Base-by-base conservation (phyloP, 768 basidiomycete genomes). In the Rhizopogon vulgaris region DNA sequence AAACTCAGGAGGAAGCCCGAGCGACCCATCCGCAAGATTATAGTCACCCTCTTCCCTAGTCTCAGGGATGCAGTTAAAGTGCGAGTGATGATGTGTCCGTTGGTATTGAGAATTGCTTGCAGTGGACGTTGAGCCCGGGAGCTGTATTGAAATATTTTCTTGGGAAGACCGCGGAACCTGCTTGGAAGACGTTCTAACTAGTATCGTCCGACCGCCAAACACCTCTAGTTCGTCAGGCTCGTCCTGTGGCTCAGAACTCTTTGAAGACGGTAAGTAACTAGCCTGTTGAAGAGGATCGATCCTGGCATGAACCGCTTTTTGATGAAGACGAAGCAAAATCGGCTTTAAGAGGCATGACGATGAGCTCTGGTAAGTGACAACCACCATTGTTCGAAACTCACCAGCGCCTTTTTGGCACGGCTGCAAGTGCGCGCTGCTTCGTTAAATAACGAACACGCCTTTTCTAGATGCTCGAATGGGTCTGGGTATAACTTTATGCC, bases 381-480 rank as follows among this genome's bases (percentile, higher is more conserved):
- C 22, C 22, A 46, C 14, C 22, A 54, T 30, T 37, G 10, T 30
- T 28, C 47, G 7, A 36, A n/a, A 56, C 70, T 57, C 48, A 79
- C 80, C 67, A 78, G 57, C 15, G 77, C 78, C 52, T 67, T 69
- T 12, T 73, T 74, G 27, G 79, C 79, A n/a, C 78, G 74, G 52
- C 60, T 74, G 51, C 74, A 79, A 8, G 68, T 73, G 53, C 71
- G 61, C 11, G 78, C 72, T 10, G 76, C 78, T 25, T 58, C 63
- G 14, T 60, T 58, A 57, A 80, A 82, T 48, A 80, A 66, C 2
- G 58, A 60, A 45, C 71, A 80, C n/a, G 73, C 75, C 5, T 65
- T 64, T 51, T 80, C 72, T 43, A 81, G 73, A 58, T 77, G 68
- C 18, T 69, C 64, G 15, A 79, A 60, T 3, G 80, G 74, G 11